A percentile compares a stretch with the other conserved stretches of the same genome.
Evolutionary conservation across 1,139 yeast genomes (phyloP).

Genomic region (Arxiozyma slooffiae): DNA sequence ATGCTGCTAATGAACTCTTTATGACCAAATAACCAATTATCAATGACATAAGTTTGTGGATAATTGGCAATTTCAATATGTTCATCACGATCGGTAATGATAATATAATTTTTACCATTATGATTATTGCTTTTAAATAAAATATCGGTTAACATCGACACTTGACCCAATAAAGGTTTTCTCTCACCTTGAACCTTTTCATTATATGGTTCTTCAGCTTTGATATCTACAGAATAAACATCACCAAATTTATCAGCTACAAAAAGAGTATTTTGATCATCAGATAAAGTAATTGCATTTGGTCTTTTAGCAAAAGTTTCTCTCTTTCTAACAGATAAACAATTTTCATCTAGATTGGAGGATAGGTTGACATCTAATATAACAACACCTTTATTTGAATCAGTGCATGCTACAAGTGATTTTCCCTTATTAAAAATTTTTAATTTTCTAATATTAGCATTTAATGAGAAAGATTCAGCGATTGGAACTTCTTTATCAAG

Average conservation of each 20-base stretch:
- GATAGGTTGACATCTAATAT: conserved; percentile 40
- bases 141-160: conserved; percentile 84
- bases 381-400: conserved; percentile 73
- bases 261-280: conserved; percentile 42
- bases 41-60: conserved; percentile 70
- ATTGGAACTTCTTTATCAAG: conserved; percentile 35
- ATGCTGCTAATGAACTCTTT: conserved; percentile 66
- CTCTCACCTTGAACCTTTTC: conserved; percentile 16
- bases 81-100: conserved; percentile 92
- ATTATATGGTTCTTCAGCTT: conserved; percentile 17
- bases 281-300: conserved; percentile 58
- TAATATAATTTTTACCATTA: conserved; percentile 40
- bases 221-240: conserved; percentile 47
- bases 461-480: conserved; percentile 3
- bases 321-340: conserved; percentile 50
- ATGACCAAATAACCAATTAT: conserved; percentile 83
- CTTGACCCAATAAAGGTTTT: conserved; percentile 83
- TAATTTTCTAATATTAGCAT: conserved; percentile 51
- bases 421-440: conserved; percentile 44
- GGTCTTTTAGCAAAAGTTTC: conserved; percentile 86
- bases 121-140: conserved; percentile 35
- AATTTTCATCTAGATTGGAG: conserved; percentile 17
- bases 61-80: conserved; percentile 81
- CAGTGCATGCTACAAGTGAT: conserved; percentile 60
- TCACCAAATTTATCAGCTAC: conserved; percentile 98